Conservation (phyloP, 768 basidiomycete species). For the Podaxis mareebaensis region DNA sequence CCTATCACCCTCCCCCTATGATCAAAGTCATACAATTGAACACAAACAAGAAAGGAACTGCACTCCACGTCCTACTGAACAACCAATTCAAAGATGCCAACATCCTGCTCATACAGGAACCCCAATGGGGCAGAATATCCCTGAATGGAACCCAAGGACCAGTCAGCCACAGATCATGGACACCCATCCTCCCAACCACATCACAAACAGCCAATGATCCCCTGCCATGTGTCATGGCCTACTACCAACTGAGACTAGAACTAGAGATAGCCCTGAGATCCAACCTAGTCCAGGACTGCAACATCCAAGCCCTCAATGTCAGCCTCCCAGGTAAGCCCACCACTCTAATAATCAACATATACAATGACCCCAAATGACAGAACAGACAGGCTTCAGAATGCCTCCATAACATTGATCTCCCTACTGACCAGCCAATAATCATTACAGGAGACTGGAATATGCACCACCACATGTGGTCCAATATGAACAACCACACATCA, state of each 20-base stretch:
- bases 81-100: conserved; percentile 20
- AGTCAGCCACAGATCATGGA: conserved; percentile 19
- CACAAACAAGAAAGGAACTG: conserved; percentile 18
- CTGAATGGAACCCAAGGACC: conserved; percentile 15
- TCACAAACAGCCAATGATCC: neutral
- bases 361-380: conserved; percentile 19
- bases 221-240: conserved; percentile 23
- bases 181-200: conserved; percentile 12
- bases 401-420: neutral
- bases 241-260: conserved; percentile 17
- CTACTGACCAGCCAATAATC: conserved; percentile 19
- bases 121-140: conserved; percentile 24
- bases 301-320: conserved; percentile 27
- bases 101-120: conserved; percentile 28
- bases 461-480: conserved; percentile 23
- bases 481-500: neutral
- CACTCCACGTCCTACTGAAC: conserved; percentile 19
- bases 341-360: conserved; percentile 25
- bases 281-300: conserved; percentile 23
- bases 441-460: conserved; percentile 28
- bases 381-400: neutral
- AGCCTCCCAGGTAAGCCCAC: conserved; percentile 18
- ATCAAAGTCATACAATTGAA: conserved; percentile 22
- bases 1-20: too few species aligned
- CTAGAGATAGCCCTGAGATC: conserved; percentile 26